A percentile compares a stretch with the other conserved stretches of the same genome.
These are phyloP conservation scores for Saccharomyces eubayanus DNA, from an alignment of 805 yeast species.

Conservation along the genomic window DNA sequence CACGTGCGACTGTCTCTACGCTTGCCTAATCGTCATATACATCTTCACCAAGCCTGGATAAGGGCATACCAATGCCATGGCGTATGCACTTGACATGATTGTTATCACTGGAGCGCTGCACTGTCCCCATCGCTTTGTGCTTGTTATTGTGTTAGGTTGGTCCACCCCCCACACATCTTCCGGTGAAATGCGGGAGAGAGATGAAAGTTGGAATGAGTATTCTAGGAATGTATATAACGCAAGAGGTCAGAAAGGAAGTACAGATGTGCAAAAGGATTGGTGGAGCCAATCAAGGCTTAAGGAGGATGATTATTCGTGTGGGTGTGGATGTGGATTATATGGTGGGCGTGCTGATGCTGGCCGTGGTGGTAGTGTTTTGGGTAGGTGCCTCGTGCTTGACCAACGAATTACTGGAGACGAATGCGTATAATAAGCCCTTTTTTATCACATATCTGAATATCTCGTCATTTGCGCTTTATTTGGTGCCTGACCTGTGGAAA, in stretches of 20 bases:
- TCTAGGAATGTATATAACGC: not conserved
- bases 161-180: not conserved
- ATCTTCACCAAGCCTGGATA: not conserved
- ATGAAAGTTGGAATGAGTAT: not conserved
- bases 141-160: not conserved
- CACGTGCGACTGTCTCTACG: not conserved
- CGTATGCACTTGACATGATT: not conserved
- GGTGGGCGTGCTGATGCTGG: conserved; percentile 50
- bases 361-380: conserved; percentile 76
- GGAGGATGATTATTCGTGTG: not conserved
- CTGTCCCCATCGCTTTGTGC: not conserved
- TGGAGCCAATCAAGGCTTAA: not conserved
- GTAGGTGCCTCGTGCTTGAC: conserved; percentile 77
- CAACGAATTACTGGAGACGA: conserved; percentile 58
- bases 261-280: not conserved
- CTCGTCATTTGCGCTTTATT: conserved; percentile 65
- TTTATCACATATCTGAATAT: conserved; percentile 84
- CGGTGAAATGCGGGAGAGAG: not conserved
- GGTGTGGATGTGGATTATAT: conserved; percentile 37
- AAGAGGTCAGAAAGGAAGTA: not conserved
- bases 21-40: not conserved
- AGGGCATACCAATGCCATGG: not conserved
- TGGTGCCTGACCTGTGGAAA: conserved; percentile 41
- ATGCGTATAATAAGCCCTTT: conserved; percentile 75
- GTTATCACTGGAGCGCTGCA: not conserved